These are phyloP conservation scores for Chlorella sorokiniana DNA, from an alignment of 139 green algal species.

Conservation along the genomic window DNA sequence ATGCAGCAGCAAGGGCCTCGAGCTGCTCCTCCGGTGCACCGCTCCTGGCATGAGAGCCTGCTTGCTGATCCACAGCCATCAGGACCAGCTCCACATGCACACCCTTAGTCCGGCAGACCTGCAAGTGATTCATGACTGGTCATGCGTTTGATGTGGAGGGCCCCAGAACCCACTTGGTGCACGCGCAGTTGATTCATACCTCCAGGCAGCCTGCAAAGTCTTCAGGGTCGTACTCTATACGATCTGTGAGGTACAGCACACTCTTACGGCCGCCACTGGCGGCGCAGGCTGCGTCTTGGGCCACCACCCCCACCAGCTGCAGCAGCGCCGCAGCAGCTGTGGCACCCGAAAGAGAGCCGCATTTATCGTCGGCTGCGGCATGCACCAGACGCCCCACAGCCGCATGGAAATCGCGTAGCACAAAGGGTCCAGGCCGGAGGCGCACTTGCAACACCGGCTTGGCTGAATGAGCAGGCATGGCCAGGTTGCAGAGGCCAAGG, in stretches of 20 bases:
- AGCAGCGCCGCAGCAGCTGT: not conserved
- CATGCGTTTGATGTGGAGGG: not conserved
- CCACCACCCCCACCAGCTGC: constrained; percentile 15
- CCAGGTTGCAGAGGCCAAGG: constrained; percentile 12
- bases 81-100: constrained; percentile 27
- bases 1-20: not conserved
- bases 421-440: constrained; percentile 2
- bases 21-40: not conserved
- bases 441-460: constrained; percentile 29
- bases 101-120: constrained; percentile 12
- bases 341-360: not conserved
- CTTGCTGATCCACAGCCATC: not conserved
- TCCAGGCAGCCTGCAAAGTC: constrained; percentile 23
- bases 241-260: constrained; percentile 21
- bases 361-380: no score
- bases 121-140: not conserved
- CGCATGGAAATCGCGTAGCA: not conserved
- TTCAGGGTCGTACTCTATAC: not conserved
- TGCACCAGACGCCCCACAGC: constrained; percentile 1
- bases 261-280: not conserved
- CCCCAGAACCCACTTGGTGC: not conserved
- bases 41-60: not conserved
- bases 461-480: not conserved
- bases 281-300: not conserved
- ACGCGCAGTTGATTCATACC: not conserved